A percentile compares a stretch with the other conserved stretches of the same genome.
Conservation (phyloP, 2,329 filamentous ascomycete species). For the Trichothecium sympodiale region DNA sequence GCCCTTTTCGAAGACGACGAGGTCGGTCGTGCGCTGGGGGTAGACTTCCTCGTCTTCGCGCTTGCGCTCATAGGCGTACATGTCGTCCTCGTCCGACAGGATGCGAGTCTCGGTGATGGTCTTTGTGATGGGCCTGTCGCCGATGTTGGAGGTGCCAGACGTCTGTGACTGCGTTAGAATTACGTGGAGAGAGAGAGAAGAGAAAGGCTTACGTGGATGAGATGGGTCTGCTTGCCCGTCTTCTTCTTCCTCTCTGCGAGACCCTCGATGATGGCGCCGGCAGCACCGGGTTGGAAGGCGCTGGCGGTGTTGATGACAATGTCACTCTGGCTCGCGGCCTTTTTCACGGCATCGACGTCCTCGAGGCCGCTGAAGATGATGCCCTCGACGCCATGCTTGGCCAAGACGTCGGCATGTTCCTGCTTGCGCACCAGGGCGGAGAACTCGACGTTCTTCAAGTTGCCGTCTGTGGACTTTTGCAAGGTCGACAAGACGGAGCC, state of each 20-base stretch:
- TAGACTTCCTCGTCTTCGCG: slow-evolving; percentile 25
- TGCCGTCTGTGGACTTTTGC: neutral
- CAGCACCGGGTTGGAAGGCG: slow-evolving; percentile 24
- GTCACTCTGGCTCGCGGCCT: slow-evolving; percentile 13
- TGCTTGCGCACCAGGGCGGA: slow-evolving; percentile 15
- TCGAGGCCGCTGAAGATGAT: slow-evolving; percentile 12
- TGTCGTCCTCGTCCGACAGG: slow-evolving; percentile 31
- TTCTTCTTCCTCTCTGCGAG: slow-evolving; percentile 24
- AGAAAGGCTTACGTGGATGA: slow-evolving; percentile 22
- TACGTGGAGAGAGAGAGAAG: too few relatives aligned
- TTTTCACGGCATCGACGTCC: slow-evolving; percentile 10
- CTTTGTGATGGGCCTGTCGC: slow-evolving; percentile 26
- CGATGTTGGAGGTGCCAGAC: slow-evolving; percentile 31
- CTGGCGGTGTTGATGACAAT: slow-evolving; percentile 31
- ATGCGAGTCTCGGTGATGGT: slow-evolving; percentile 14
- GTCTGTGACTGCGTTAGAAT: too few relatives aligned
- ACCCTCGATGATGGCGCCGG: slow-evolving; percentile 28
- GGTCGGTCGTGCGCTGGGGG: slow-evolving; percentile 30
- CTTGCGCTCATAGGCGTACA: slow-evolving; percentile 27
- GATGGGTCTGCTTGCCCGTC: slow-evolving; percentile 21
- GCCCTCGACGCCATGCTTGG: slow-evolving; percentile 9
- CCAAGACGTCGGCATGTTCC: slow-evolving; percentile 13
- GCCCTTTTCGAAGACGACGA: slow-evolving; percentile 28
- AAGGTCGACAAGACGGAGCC: slow-evolving; percentile 14
- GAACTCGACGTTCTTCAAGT: slow-evolving; percentile 10